Evolutionary conservation across 768 basidiomycete genomes (phyloP), one percentile per base, ranked within the genome.

Genomic region (Suillus occidentalis): DNA sequence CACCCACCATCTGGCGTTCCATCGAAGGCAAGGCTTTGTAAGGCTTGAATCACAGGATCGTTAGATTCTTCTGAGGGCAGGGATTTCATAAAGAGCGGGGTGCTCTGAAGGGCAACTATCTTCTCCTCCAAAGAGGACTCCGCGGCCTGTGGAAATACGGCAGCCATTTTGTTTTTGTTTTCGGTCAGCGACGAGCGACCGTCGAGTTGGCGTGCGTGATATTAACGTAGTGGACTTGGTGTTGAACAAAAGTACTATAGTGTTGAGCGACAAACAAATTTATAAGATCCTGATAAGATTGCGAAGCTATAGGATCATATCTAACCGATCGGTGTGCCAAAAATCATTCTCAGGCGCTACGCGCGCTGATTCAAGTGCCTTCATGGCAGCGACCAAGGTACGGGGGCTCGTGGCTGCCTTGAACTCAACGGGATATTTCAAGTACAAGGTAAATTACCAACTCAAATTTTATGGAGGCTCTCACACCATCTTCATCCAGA

Each of bases 21-120:
- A 18, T 99, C 95, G 76, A 97, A 83, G 8, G 85, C 87, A 34
- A 99, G 84, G 69, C 86, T 89, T 75, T 96, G 94, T 53, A 99
- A 76, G 10, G 97, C 97, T 63, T 90, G 86, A 22, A 99, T 71
- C 2, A 88, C 84, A 3, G 82, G 77, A 68, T 92, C 88, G 28
- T 88, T 82, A 0, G 73, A 71, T 13, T 85, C 85, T 6, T 91
- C 91, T 5, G 78, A 79, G 1, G 96, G 95, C 22, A 97, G 82
- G 22, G 88, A 85, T 70, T 88, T 88, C 95, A 99, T 99, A 79
- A 99, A 99, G 43, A 99, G 80, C 7, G 97, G 97, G 3, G 91
- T 78, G 5, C 84, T 81, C 68, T 95, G 89, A 50, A 89, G 78
- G 18, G 72, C 77, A 6, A 75, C 75, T 28, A 87, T 69, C 59